Base-by-base conservation (phyloP, 768 basidiomycete species). In the Lactarius quietus region DNA sequence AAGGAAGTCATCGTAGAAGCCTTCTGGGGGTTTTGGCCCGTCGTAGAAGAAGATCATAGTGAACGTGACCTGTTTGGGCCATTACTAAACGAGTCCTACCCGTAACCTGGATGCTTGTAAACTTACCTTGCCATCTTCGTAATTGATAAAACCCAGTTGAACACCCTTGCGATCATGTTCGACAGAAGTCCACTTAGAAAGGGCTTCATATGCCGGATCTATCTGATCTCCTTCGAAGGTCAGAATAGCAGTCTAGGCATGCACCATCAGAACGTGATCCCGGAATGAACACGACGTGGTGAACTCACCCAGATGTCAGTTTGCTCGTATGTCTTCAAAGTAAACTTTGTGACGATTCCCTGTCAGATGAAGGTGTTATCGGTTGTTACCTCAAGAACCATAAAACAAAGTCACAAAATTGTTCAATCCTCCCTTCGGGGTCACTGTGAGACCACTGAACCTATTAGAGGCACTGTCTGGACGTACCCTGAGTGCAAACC, bases 31-130 rank as follows among this genome's bases (percentile, higher is more conserved):
- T 0, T 72, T 76, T 17, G 86, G 85, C 0, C 68, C 82, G 69
- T 88, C 83, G 68, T 88, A 88, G 73, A 88, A 89, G 28, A 88
- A 58, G 3, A 84, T 59, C 9, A 75, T 72, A 61, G 66, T 28
- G 36, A 86, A 78, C 1, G 78, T n/a, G n/a, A 1, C 86, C 86
- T 6, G 84, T 85, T 85, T 86, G 58, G 5, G 15, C 45, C 20
- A 29, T 28, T 52, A 23, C n/a, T 43, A 35, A 33, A 29, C n/a
- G n/a, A n/a, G n/a, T 10, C 17, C 12, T 18, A 23, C 4, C 33
- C 1, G n/a, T n/a, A n/a, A 53, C 12, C 20, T 71, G 58, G 26
- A 58, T 51, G 31, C 51, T 26, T 56, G 29, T 33, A n/a, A 69
- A 76, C 43, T 26, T 20, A 57, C 56, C 14, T 2, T 26, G 23